Base-by-base conservation (phyloP, 495 filamentous ascomycete species). In the Rusavskia elegans region DNA sequence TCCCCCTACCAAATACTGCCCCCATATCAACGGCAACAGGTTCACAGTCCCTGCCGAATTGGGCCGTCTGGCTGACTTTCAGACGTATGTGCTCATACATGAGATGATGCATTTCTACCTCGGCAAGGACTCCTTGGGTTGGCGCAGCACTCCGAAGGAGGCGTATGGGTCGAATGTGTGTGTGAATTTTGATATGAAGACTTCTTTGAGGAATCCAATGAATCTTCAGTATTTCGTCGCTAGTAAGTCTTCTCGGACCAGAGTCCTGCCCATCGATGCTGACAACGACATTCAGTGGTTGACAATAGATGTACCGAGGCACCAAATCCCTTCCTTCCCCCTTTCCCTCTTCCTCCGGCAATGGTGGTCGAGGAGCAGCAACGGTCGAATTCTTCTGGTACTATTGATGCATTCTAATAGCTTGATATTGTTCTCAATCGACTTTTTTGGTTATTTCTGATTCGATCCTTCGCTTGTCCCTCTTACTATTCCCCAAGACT, bases 61-160 rank as follows among this genome's bases (percentile, higher is more conserved):
- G 10, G 1, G 9, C 1, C 17, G 4, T 35, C 21, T 58, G 5
- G 27, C 25, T 44, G 10, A 19, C 1, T 58, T 49, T 21, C 29
- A 44, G 41, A 53, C 7, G 7, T 58, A 58, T 49, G 20, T 55
- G 2, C n/a, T 58, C 10, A 50, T 58, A 8, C 56, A 58, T 25
- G 56, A 55, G 25, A 53, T 58, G 53, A 19, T 58, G 49, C 56
- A 58, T 42, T 55, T 58, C 20, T 58, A 58, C n/a, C 45, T 55
- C 20, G 44, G 45, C 2, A 19, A 5, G 10, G 25, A 16, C 3
- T 53, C 53, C 3, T n/a, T 58, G 19, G 37, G 40, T 3, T 17
- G 2, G 13, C 3, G n/a, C 3, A 38, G 41, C 21, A 8, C n/a
- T 17, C 50, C 50, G 14, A 16, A 36, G 13, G 53, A 55, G 32